Evolutionary conservation across 2,329 filamentous ascomycete genomes (phyloP).

Genomic region (Hymenoscyphus linearis): DNA sequence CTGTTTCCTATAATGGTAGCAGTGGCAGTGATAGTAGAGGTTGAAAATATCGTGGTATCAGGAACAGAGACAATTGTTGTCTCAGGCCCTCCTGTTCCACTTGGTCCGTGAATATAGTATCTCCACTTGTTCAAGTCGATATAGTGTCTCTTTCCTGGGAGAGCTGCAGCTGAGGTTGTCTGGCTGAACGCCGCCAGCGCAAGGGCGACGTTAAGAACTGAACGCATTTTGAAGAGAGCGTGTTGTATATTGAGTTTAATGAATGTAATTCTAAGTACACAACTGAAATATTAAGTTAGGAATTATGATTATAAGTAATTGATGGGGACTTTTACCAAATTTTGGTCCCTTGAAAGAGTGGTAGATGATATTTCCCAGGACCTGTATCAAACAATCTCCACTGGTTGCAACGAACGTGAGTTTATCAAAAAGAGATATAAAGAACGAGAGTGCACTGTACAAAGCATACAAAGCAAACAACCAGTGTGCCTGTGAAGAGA

Average conservation of each 20-base stretch:
- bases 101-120: background rate
- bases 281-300: background rate
- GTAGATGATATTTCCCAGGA: background rate
- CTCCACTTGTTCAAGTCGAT: background rate
- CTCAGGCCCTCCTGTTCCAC: background rate
- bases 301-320: background rate
- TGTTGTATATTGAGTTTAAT: background rate
- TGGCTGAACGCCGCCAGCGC: conserved; percentile 1
- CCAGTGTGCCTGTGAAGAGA: background rate
- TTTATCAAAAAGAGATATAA: background rate
- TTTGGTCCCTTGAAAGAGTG: background rate
- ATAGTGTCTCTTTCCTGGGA: background rate
- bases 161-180: conserved; percentile 3
- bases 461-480: background rate
- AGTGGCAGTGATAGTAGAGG: background rate
- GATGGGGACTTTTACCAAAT: background rate
- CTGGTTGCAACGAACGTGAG: background rate
- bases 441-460: background rate
- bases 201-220: background rate
- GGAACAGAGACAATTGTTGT: background rate
- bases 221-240: conserved; percentile 6
- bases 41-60: background rate
- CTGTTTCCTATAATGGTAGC: background rate
- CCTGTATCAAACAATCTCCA: background rate
- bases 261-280: background rate